These are phyloP conservation scores for Nymphaea thermarum DNA, from an alignment of 164 flowering plant species.

Conservation along the genomic window DNA sequence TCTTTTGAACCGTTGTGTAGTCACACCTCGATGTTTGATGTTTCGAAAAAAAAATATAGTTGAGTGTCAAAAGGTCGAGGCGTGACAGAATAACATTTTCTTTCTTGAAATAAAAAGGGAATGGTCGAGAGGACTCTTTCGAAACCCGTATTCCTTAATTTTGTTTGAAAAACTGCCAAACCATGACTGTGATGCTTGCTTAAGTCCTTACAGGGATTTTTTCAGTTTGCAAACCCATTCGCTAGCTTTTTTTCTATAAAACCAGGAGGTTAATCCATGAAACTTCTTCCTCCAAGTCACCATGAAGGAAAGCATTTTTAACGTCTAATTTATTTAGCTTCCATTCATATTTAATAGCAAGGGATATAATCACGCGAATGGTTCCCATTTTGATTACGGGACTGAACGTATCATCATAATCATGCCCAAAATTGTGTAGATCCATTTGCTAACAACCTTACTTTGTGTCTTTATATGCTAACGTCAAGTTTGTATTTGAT, in stretches of 20 bases:
- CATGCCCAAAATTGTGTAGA: not conserved
- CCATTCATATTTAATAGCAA: not conserved
- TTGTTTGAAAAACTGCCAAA: not conserved
- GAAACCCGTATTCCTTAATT: not conserved
- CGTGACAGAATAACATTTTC: not conserved
- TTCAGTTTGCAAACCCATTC: not conserved
- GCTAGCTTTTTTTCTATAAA: not conserved
- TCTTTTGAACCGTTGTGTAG: no score
- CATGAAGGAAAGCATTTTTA: not conserved
- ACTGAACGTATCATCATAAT: slow-evolving; percentile 1
- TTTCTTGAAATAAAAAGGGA: not conserved
- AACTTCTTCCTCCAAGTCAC: not conserved
- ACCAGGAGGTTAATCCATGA: not conserved
- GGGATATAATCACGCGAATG: not conserved
- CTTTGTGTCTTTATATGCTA: not conserved
- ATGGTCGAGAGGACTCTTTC: no score
- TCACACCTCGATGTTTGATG: no score
- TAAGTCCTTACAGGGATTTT: not conserved
- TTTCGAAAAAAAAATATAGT: no score
- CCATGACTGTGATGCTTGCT: not conserved
- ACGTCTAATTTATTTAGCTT: not conserved
- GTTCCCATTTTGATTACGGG: slow-evolving; percentile 4
- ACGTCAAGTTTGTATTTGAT: not conserved
- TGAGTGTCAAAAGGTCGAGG: no score
- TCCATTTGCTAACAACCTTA: not conserved